Percentiles rank a stretch among this genome's conserved stretches.
These are phyloP conservation scores for Pistacia vera DNA, from an alignment of 345 rosid species.

Conservation along the genomic window DNA sequence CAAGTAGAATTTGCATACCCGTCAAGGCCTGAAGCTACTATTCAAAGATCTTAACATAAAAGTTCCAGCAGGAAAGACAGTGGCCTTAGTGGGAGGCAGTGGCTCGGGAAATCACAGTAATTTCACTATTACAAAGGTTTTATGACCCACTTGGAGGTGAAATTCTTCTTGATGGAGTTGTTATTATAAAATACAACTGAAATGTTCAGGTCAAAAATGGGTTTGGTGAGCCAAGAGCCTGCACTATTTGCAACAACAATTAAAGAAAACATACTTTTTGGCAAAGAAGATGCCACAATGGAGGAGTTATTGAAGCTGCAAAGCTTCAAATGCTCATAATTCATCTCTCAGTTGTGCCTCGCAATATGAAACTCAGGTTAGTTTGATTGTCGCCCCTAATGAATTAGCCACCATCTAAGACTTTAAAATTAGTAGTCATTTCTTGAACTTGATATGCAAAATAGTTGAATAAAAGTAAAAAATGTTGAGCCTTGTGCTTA, in stretches of 20 bases:
- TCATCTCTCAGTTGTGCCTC: slow-evolving; percentile 65
- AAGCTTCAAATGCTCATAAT: slow-evolving; percentile 72
- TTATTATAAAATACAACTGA: slow-evolving; percentile 79
- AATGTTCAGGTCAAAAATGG: slow-evolving; percentile 81
- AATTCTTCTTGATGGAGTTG: too few relatives aligned
- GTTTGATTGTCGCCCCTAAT: slow-evolving; percentile 8
- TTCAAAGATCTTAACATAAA: too few relatives aligned
- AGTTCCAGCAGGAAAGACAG: too few relatives aligned
- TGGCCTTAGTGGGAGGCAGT: too few relatives aligned
- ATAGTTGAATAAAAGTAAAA: too few relatives aligned
- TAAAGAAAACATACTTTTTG: slow-evolving; percentile 73
- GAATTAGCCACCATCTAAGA: too few relatives aligned
- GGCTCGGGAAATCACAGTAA: too few relatives aligned
- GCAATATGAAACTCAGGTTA: slow-evolving; percentile 78
- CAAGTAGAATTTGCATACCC: too few relatives aligned
- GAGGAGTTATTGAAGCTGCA: slow-evolving; percentile 60
- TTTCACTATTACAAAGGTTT: too few relatives aligned
- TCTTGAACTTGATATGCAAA: not conserved
- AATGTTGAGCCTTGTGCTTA: not conserved
- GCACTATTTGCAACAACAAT: slow-evolving; percentile 72
- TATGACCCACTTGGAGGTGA: too few relatives aligned
- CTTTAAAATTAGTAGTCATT: too few relatives aligned
- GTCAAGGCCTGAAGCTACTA: too few relatives aligned
- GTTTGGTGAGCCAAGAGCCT: slow-evolving; percentile 78
- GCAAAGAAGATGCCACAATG: slow-evolving; percentile 64